These are phyloP conservation scores for Russula olivacea DNA, from an alignment of 768 basidiomycete species.

Conservation along the genomic window DNA sequence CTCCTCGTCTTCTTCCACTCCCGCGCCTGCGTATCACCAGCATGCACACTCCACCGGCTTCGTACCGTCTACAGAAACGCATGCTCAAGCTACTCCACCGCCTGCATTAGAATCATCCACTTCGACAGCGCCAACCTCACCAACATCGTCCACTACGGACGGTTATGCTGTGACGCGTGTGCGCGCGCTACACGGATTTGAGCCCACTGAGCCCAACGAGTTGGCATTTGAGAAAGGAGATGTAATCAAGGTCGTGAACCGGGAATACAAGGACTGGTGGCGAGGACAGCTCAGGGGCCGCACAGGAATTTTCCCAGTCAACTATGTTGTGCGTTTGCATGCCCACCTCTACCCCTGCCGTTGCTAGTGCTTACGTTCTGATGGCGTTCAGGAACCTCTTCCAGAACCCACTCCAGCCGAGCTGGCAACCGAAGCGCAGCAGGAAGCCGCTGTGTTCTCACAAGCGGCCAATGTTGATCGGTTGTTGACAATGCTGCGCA, in stretches of 20 bases:
- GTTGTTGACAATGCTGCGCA: slow-evolving; percentile 32
- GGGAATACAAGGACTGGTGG: slow-evolving; percentile 97
- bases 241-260: slow-evolving; percentile 90
- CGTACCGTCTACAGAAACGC: slow-evolving; percentile 34
- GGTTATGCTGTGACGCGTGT: slow-evolving; percentile 65
- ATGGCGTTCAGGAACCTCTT: slow-evolving; percentile 57
- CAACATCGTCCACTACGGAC: slow-evolving; percentile 28
- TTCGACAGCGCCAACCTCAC: slow-evolving; percentile 29
- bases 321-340: slow-evolving; percentile 71
- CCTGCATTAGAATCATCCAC: slow-evolving; percentile 25
- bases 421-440: slow-evolving; percentile 73
- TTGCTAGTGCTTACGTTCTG: background rate
- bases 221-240: slow-evolving; percentile 89
- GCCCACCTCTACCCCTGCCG: background rate
- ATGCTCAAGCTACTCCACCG: slow-evolving; percentile 22
- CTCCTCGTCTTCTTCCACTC: slow-evolving; percentile 20
- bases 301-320: slow-evolving; percentile 95
- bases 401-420: slow-evolving; percentile 78
- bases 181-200: slow-evolving; percentile 82
- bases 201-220: slow-evolving; percentile 83
- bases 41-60: slow-evolving; percentile 49
- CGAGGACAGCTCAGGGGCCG: slow-evolving; percentile 83
- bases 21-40: slow-evolving; percentile 19
- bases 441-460: slow-evolving; percentile 82
- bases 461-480: slow-evolving; percentile 83